These are phyloP conservation scores for Oryza coarctata DNA, from an alignment of 176 grass and related monocot species.

Conservation along the genomic window DNA sequence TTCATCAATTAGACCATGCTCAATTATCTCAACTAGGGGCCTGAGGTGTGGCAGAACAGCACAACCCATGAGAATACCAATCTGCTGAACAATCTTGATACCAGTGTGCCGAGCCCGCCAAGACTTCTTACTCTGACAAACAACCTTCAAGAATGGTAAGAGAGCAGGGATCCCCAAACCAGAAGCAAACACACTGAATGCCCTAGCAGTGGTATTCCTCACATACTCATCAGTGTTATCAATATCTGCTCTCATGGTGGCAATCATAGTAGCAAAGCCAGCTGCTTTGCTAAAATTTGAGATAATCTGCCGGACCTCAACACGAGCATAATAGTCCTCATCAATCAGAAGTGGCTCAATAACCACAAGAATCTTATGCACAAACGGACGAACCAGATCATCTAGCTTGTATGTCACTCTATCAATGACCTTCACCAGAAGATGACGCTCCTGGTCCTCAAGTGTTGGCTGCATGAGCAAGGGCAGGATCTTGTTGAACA, in stretches of 20 bases:
- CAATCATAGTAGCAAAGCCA: conserved; percentile 98
- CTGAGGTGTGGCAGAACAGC: conserved; percentile 91
- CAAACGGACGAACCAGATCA: conserved; percentile 93
- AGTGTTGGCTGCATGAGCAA: conserved; percentile 95
- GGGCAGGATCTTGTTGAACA: conserved; percentile 96
- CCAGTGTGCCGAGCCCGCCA: conserved; percentile 88
- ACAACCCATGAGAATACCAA: conserved; percentile 97
- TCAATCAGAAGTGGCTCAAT: conserved; percentile 93
- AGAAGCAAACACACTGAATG: conserved; percentile 97
- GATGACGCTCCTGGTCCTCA: conserved; percentile 91
- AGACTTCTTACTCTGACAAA: conserved; percentile 95
- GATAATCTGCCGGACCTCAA: conserved; percentile 89
- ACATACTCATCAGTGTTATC: conserved; percentile 98
- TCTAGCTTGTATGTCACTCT: conserved; percentile 93
- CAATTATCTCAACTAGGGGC: conserved; percentile 90
- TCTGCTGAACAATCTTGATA: conserved; percentile 96
- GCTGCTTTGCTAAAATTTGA: conserved; percentile 98
- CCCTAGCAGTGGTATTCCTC: conserved; percentile 94
- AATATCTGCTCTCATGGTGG: conserved; percentile 92
- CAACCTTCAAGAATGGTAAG: conserved; percentile 59
- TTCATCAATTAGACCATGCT: conserved; percentile 84
- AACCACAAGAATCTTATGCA: conserved; percentile 97
- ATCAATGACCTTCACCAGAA: conserved; percentile 96
- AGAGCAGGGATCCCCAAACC: conserved; percentile 90
- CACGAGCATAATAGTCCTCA: conserved; percentile 98